These are phyloP conservation scores for Solanum okadae DNA, from an alignment of 257 asterid species.

Conservation along the genomic window DNA sequence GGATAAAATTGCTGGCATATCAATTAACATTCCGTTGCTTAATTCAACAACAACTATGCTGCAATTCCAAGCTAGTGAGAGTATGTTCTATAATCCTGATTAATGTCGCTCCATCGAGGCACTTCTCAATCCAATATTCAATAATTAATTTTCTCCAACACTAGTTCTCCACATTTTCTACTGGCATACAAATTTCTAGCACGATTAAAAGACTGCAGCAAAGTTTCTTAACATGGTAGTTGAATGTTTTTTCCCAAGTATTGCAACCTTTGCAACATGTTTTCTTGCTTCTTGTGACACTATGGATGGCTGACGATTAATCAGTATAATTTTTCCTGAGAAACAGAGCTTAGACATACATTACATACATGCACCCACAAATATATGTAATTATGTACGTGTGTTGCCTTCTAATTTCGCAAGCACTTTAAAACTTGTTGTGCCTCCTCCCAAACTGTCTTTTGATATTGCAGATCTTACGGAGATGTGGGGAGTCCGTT, in stretches of 20 bases:
- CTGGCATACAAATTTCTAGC: not conserved
- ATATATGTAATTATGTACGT: not conserved
- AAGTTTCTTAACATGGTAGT: not conserved
- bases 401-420: not conserved
- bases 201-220: not conserved
- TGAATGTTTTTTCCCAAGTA: not conserved
- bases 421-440: not conserved
- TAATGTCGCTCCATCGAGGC: not conserved
- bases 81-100: not conserved
- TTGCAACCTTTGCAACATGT: not conserved
- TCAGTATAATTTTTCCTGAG: not conserved
- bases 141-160: not conserved
- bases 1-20: not conserved
- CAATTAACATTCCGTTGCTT: not conserved
- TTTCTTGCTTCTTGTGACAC: not conserved
- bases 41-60: not conserved
- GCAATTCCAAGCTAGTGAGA: not conserved
- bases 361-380: not conserved
- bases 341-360: not conserved
- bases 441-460: not conserved
- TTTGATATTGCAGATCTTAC: slow-evolving; percentile 41
- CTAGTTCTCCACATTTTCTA: not conserved
- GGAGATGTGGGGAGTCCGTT: slow-evolving; percentile 73
- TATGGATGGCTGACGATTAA: not conserved
- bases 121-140: not conserved